Base-by-base conservation (phyloP, 495 filamentous ascomycete species). In the Hypoxylon perforatum region DNA sequence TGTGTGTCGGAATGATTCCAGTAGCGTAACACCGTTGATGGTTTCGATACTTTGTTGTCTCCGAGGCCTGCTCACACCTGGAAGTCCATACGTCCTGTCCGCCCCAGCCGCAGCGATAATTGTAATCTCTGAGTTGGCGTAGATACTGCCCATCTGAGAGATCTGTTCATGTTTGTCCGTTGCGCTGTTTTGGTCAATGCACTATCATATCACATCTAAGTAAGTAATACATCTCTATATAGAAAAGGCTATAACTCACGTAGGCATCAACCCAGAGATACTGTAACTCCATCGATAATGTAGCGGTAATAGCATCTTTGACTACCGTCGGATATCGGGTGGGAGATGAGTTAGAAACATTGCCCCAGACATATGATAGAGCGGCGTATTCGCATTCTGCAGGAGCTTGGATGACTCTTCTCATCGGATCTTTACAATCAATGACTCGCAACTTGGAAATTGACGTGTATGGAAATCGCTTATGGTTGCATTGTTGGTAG, bases 301-400 rank as follows among this genome's bases (percentile, higher is more conserved):
- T 38, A n/a, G 35, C 35, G 2, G 3, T 11, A 38, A 38, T 38
- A 38, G 35, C 35, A 11, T 38, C 35, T n/a, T 38, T 11, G 14
- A 38, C 35, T 11, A 38, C 35, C 9, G 2, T 38, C 3, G 35
- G 14, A 11, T 38, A 38, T 11, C 9, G 10, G 35, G 8, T 11
- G 10, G 35, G 12, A n/a, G 35, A 38, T 2, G 35, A 12, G 35
- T 38, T 38, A 11, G 35, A 38, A 38, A 23, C 14, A 23, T 57
- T 46, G 21, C 73, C 74, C 74, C 73, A 76, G n/a, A 73, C 70
- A 63, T 76, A 76, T 15, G 73, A 73, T 22, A 76, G 52, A 4
- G 73, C 70, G 7, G 68, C 55, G 28, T 72, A 74, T 25, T 47
- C 50, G 25, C 46, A 65, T 9, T 17, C 45, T 1, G 8, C 21